Base-by-base conservation (phyloP, 1,284 basidiomycete species). In the Trichosporon sp. region DNA sequence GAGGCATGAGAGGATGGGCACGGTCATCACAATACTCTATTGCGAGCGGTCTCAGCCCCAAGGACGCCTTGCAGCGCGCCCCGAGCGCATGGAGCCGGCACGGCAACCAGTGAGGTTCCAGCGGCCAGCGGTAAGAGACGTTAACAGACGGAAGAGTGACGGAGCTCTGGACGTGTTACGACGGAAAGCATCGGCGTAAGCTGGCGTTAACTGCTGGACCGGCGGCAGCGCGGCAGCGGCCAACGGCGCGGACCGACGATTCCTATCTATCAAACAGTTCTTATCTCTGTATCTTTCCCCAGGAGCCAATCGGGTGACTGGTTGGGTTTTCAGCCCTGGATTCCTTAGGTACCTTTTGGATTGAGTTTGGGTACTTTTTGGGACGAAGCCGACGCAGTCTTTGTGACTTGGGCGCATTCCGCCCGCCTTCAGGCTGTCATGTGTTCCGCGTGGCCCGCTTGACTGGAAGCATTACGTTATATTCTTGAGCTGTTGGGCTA, bases 201-300 rank as follows among this genome's bases (percentile, higher is more conserved):
- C 4, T 46, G 43, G 16, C n/a, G 6, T 7, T 37, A 37, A 37
- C 35, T 7, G 35, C 6, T 37, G 6, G 35, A 26, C 35, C 35
- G 35, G 35, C 35, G 35, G 35, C 35, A 37, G 5, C 35, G 35
- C 35, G 35, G 35, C 35, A 37, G 8, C 35, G 35, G 43, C 43
- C 4, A 11, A n/a, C 43, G 43, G 43, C 43, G 51, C 51, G 51
- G 51, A 54, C 51, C 51, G 51, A 54, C 51, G 51, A 54, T 54
- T 54, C 51, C 51, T 54, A 54, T 54, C 51, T 54, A 1, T 21
- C 4, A 4, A 5, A 2, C 5, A 12, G 8, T 40, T 54, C 51
- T 54, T 54, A 54, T 54, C 51, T 54, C 51, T 54, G 51, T 26
- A 26, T 54, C 51, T 19, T 16, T 21, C 2, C 19, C 21, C 4